Evolutionary conservation across 2,329 filamentous ascomycete species (phyloP), one percentile per base, ranked within the genome.

Genomic region (Aspergillus pseudonomiae): DNA sequence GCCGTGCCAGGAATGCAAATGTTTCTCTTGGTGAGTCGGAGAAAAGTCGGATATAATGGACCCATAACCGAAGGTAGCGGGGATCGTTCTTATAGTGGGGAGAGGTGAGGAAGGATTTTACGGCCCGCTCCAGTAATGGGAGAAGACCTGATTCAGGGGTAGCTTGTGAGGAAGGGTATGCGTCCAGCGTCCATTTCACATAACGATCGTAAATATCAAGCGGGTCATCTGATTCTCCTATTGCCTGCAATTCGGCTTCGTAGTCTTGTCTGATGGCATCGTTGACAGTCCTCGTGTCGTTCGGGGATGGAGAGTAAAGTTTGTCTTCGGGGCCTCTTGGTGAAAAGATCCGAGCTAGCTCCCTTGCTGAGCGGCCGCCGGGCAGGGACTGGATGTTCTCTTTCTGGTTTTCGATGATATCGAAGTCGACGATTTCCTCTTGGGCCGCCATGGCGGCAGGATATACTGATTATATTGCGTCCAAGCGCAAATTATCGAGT

Each of bases 341-440:
- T 14, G 60, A 91, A 84, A 65, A 93, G 90, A 85, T 87, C 60
- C 93, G 87, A 34, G 90, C 93, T 58, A 99, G 89, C 60, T 95
- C 94, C 81, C 89, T 92, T 53, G 94, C 95, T 46, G 94, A 98
- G 68, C 95, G 84, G 39, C 90, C 95, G 66, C 92, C 91, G 19
- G 94, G 94, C 14, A 99, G 85, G 26, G 93, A 89, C 79, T 97
- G 94, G 62, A 99, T 97, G 79, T 99, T 99, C 81, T 99, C 95
- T 81, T 99, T 99, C 73, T 97, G 94, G 54, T 87, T 88, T 81
- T 99, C 95, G 80, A 99, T 97, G 67, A 97, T 87, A 72, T 96
- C 91, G 81, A 99, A 98, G 81, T 83, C 77, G 68, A 83, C 78
- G 57, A 81, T 73, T 66, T 83, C 81, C 46, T 80, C 76, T 50